A percentile compares a stretch with the other conserved stretches of the same genome.
Conservation (phyloP, 306 rosid species). For the Citrullus colocynthis region DNA sequence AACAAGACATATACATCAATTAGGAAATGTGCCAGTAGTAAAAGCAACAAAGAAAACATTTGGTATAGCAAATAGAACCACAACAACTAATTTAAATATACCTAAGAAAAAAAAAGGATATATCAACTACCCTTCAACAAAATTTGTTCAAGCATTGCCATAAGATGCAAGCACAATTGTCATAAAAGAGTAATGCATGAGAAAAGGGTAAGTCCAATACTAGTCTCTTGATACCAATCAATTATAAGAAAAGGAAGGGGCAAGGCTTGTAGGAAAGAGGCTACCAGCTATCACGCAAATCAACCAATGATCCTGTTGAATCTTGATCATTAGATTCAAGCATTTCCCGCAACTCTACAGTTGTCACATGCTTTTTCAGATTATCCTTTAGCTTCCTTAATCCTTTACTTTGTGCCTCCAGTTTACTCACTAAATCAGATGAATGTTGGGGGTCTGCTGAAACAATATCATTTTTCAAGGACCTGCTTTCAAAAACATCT, state of each 20-base stretch:
- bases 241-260: background rate
- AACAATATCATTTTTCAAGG: slow-evolving; percentile 17
- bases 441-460: slow-evolving; percentile 13
- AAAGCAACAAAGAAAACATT: background rate
- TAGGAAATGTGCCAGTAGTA: background rate
- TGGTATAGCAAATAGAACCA: background rate
- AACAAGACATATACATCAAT: slow-evolving; percentile 6
- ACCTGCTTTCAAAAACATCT: slow-evolving; percentile 43
- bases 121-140: background rate
- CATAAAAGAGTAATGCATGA: background rate
- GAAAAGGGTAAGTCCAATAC: background rate
- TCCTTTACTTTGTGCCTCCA: slow-evolving; percentile 68
- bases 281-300: slow-evolving; percentile 92
- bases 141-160: background rate
- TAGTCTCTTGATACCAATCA: background rate
- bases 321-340: slow-evolving; percentile 65
- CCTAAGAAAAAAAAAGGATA: background rate
- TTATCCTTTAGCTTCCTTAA: slow-evolving; percentile 84
- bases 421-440: slow-evolving; percentile 31
- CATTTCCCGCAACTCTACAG: slow-evolving; percentile 69
- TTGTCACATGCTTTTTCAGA: slow-evolving; percentile 59
- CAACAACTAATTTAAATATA: background rate
- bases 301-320: slow-evolving; percentile 80
- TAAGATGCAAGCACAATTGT: background rate
- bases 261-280: background rate